Percentiles rank a stretch among this genome's conserved stretches.
Conservation (phyloP, 2,329 filamentous ascomycete genomes). For the Xylaria sp. region DNA sequence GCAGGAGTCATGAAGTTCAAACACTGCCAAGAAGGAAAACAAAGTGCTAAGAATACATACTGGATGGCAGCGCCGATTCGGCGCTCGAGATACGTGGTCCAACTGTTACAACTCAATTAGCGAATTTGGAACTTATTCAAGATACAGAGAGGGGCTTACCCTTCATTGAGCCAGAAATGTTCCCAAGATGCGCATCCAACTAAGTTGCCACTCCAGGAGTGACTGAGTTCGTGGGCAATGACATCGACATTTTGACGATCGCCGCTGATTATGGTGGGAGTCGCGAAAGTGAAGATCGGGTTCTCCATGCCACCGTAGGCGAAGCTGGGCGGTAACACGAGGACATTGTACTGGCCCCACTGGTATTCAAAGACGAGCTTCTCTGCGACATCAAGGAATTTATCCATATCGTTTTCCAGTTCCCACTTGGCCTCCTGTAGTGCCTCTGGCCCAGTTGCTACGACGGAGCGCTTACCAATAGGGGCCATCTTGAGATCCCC, state of each 20-base stretch:
- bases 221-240: slow-evolving; percentile 79
- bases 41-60: slow-evolving; percentile 22
- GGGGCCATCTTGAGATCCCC: slow-evolving; percentile 87
- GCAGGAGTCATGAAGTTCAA: slow-evolving; percentile 2
- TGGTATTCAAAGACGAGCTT: slow-evolving; percentile 84
- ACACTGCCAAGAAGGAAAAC: background rate
- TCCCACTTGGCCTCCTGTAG: slow-evolving; percentile 88
- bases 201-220: slow-evolving; percentile 89
- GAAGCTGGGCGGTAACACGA: slow-evolving; percentile 90
- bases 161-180: slow-evolving; percentile 80
- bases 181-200: slow-evolving; percentile 84
- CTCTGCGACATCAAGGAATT: slow-evolving; percentile 89
- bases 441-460: slow-evolving; percentile 90
- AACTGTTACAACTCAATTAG: slow-evolving; percentile 52
- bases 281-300: slow-evolving; percentile 93
- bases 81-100: slow-evolving; percentile 95
- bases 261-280: slow-evolving; percentile 91
- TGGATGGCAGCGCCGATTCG: slow-evolving; percentile 82
- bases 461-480: slow-evolving; percentile 85
- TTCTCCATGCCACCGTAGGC: slow-evolving; percentile 95
- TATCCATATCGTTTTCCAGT: slow-evolving; percentile 89
- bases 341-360: slow-evolving; percentile 95
- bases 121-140: background rate
- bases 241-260: slow-evolving; percentile 94
- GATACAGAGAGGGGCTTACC: slow-evolving; percentile 53